Base-by-base conservation (phyloP, 345 rosid species). In the Theobroma cacao region DNA sequence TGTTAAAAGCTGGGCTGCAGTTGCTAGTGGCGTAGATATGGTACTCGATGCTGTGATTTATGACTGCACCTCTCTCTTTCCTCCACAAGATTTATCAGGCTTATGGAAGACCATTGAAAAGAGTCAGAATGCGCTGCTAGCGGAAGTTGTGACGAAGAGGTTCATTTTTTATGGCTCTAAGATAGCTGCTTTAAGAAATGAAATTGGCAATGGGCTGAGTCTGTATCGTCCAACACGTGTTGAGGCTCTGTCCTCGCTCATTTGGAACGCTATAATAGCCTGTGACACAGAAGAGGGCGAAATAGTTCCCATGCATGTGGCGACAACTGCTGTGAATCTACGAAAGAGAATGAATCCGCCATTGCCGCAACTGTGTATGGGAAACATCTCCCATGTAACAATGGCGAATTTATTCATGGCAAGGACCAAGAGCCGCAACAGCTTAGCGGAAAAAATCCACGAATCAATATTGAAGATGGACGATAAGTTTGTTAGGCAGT, bases 321-420 rank as follows among this genome's bases (percentile, higher is more conserved):
- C 77, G 53, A 2, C 14, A 1, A 22, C 45, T n/a, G 3, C 63
- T 2, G 78, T 81, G 36, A 72, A 73, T 79, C 10, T 83, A 36
- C 36, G 83, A 2, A 72, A 80, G 18, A 77, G 82, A 74, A 10
- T 76, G 66, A 56, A 72, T 48, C 82, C 84, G 2, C 83, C 80
- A 2, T 31, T 83, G 28, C 80, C 74, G 34, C 48, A 61, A 14
- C 56, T 31, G 11, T 55, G 71, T 4, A 74, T 74, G 0, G 85
- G 88, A 34, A 87, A 80, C 43, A 17, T 76, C 5, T 75, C 3
- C 24, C 77, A 70, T 36, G 55, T 38, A 36, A 45, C 81, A 74
- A 61, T 75, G 13, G 84, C 69, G 7, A 73, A 36, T 50, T 78
- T 72, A 9, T 10, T 14, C 13, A 75, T 43, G 15, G 77, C 31